phyloP scores from a whole-genome alignment of 2,329 filamentous ascomycete genomes.

The Pseudogymnoascus sp. region DNA sequence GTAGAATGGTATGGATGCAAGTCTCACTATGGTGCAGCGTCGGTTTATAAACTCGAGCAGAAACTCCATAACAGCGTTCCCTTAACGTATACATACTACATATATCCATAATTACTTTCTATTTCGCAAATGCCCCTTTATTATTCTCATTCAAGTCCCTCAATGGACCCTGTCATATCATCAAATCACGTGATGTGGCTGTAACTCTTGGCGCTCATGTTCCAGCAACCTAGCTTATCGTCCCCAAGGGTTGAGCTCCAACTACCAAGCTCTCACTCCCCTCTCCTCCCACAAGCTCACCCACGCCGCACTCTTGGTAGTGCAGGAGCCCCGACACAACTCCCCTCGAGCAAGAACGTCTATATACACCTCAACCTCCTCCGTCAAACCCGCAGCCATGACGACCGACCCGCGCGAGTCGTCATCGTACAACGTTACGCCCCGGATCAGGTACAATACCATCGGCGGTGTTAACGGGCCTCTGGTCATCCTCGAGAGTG shows the following conservation, averaged over 20 bases:
- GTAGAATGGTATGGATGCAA: not conserved
- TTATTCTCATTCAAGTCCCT: not conserved
- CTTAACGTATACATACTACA: not conserved
- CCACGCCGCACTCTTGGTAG: slow-evolving; percentile 6
- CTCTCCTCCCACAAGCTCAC: slow-evolving; percentile 1
- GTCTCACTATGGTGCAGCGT: not conserved
- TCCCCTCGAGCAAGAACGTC: slow-evolving; percentile 1
- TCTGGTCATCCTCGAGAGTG: slow-evolving; percentile 94
- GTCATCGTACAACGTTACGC: slow-evolving; percentile 43
- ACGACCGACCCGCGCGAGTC: slow-evolving; percentile 27
- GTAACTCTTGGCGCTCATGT: slow-evolving; percentile 6
- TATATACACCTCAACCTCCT: not conserved
- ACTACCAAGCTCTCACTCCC: slow-evolving; percentile 3
- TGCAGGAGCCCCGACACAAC: slow-evolving; percentile 2
- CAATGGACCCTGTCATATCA: accelerated
- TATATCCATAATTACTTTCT: not conserved
- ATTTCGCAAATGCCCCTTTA: not conserved
- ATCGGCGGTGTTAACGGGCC: slow-evolving; percentile 97
- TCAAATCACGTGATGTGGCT: not conserved
- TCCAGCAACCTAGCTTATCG: slow-evolving; percentile 8
- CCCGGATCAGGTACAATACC: slow-evolving; percentile 89
- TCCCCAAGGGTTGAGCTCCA: slow-evolving; percentile 7
- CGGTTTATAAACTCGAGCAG: not conserved
- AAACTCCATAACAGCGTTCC: not conserved
- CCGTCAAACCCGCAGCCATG: not conserved